Conservation (phyloP, 2,329 filamentous ascomycete species). For the Cyphellophora attinorum region DNA sequence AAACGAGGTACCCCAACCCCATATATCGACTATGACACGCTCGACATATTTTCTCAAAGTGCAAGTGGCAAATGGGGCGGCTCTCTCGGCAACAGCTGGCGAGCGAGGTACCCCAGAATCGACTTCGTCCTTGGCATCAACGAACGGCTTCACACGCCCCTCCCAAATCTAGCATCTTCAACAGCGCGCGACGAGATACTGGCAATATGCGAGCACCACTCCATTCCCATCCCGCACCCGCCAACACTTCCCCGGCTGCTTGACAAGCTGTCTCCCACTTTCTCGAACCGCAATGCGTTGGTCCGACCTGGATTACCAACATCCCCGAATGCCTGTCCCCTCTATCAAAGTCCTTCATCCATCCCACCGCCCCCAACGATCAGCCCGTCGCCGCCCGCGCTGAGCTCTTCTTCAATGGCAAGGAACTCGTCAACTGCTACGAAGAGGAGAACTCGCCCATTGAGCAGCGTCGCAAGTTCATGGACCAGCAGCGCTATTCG, state of each 20-base stretch:
- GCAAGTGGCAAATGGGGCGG: too few species aligned
- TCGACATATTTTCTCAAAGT: too few species aligned
- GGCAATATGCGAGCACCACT: slow-evolving; percentile 42
- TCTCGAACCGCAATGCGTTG: slow-evolving; percentile 65
- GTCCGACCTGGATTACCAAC: slow-evolving; percentile 76
- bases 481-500: slow-evolving; percentile 42
- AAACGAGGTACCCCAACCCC: too few species aligned
- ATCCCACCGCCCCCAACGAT: slow-evolving; percentile 46
- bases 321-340: slow-evolving; percentile 88
- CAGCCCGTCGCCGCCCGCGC: slow-evolving; percentile 73
- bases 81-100: too few species aligned
- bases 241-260: slow-evolving; percentile 61
- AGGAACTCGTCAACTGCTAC: slow-evolving; percentile 91
- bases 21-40: too few species aligned
- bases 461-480: slow-evolving; percentile 75
- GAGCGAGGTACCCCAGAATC: too few species aligned
- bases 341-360: slow-evolving; percentile 75
- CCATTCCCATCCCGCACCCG: slow-evolving; percentile 39
- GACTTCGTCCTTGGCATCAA: slow-evolving; percentile 79
- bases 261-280: slow-evolving; percentile 69
- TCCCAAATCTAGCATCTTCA: slow-evolving; percentile 52
- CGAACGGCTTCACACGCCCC: slow-evolving; percentile 49
- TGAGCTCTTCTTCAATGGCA: slow-evolving; percentile 71
- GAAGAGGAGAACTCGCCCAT: slow-evolving; percentile 94
- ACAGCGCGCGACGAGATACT: slow-evolving; percentile 52